These are phyloP conservation scores for Coffea eugenioides DNA, from an alignment of 257 asterid genomes.

Conservation along the genomic window DNA sequence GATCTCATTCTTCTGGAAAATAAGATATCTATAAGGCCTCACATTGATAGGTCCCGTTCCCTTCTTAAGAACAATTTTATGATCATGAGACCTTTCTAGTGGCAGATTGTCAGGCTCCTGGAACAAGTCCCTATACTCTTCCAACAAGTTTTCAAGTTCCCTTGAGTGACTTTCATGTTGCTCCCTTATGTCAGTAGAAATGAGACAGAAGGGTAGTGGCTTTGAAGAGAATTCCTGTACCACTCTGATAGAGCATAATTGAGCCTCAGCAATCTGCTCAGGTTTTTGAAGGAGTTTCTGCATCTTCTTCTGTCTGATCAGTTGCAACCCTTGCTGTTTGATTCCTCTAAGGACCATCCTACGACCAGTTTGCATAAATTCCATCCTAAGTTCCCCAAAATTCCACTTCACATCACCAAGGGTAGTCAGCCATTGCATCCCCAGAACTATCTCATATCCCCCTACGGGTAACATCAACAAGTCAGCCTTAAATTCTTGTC, in stretches of 20 bases:
- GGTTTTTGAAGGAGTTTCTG: neutral
- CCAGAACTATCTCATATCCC: neutral
- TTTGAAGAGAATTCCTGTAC: too few relatives aligned
- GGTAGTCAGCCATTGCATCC: neutral
- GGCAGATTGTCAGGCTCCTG: neutral
- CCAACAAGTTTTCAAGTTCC: too few relatives aligned
- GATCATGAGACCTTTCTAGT: neutral
- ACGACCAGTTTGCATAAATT: neutral
- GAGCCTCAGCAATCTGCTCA: neutral
- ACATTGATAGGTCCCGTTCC: neutral
- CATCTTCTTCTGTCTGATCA: neutral
- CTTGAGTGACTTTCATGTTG: too few relatives aligned
- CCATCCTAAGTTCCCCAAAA: neutral
- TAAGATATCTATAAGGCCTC: neutral
- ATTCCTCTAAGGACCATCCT: neutral
- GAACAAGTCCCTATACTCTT: too few relatives aligned
- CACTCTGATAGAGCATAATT: too few relatives aligned
- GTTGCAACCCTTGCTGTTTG: neutral
- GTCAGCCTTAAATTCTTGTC: neutral
- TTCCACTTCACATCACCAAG: neutral
- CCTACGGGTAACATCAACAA: neutral
- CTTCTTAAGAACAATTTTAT: neutral
- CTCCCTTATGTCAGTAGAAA: too few relatives aligned
- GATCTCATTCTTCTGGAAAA: conserved; percentile 2
- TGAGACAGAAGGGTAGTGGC: too few relatives aligned